Evolutionary conservation across 2,329 filamentous ascomycete species (phyloP).

Genomic region (Monosporascus sp.): DNA sequence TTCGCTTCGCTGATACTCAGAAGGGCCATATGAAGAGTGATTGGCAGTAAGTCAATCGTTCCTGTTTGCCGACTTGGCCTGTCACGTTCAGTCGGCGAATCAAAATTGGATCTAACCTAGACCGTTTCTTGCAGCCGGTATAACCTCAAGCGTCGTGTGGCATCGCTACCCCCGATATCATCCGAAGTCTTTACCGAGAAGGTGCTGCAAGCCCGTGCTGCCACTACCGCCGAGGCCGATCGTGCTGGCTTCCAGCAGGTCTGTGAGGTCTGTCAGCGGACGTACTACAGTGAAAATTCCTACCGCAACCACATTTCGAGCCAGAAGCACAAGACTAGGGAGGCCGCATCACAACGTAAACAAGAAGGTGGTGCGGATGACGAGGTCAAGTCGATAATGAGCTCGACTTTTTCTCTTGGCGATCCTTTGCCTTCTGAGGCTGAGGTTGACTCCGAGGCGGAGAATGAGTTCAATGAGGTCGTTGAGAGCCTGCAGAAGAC

Average conservation of each 20-base stretch:
- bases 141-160: conserved; percentile 92
- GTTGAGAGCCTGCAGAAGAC: conserved; percentile 72
- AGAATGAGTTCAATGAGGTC: conserved; percentile 72
- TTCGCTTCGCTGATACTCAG: conserved; percentile 89
- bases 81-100: too few species aligned
- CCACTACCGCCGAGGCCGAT: conserved; percentile 76
- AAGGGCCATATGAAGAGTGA: conserved; percentile 96
- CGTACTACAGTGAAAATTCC: conserved; percentile 94
- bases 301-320: conserved; percentile 89
- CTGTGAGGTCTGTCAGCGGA: conserved; percentile 81
- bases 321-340: conserved; percentile 77
- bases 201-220: conserved; percentile 84
- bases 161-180: conserved; percentile 82
- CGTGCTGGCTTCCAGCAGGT: conserved; percentile 83
- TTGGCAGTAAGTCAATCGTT: conserved; percentile 73
- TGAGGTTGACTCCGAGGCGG: conserved; percentile 60
- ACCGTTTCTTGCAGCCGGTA: conserved; percentile 60
- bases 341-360: conserved; percentile 41
- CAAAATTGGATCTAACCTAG: conserved; percentile 6
- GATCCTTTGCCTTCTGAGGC: conserved; percentile 58
- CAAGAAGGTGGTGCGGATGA: conserved; percentile 48
- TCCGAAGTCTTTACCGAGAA: conserved; percentile 95
- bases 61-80: not conserved
- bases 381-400: conserved; percentile 76
- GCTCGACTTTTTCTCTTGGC: conserved; percentile 86